Percentiles rank a stretch among this genome's conserved stretches.
Evolutionary conservation across 2,329 filamentous ascomycete genomes (phyloP).

Genomic region (Monascus ruber): DNA sequence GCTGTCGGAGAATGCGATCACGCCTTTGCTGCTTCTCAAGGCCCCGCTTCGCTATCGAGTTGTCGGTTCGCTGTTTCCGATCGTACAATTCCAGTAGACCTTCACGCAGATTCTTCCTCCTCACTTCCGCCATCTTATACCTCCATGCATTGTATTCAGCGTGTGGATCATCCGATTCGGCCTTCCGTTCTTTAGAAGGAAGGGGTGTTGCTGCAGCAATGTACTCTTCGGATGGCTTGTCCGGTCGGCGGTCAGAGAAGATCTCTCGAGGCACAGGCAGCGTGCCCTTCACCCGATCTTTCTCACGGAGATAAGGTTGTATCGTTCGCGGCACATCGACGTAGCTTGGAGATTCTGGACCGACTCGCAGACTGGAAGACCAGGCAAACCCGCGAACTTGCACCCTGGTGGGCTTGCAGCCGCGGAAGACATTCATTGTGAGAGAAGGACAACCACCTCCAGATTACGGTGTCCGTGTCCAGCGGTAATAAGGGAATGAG

Average conservation of each 20-base stretch:
- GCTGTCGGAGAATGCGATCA: conserved; percentile 45
- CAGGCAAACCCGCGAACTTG: conserved; percentile 31
- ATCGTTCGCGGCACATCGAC: conserved; percentile 67
- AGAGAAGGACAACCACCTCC: not conserved
- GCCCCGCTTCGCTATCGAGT: conserved; percentile 30
- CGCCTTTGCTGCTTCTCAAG: conserved; percentile 39
- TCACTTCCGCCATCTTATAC: conserved; percentile 56
- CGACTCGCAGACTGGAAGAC: conserved; percentile 24
- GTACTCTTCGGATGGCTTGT: conserved; percentile 54
- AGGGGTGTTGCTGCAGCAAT: conserved; percentile 47
- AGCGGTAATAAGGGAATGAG: not conserved
- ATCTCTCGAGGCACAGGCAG: conserved; percentile 74
- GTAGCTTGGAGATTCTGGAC: conserved; percentile 76
- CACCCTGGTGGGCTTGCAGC: conserved; percentile 23
- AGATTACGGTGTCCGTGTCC: not conserved
- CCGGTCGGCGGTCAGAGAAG: conserved; percentile 51
- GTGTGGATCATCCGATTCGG: conserved; percentile 27
- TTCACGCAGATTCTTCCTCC: conserved; percentile 60
- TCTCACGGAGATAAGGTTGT: conserved; percentile 51
- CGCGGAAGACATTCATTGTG: conserved; percentile 28
- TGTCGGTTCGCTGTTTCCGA: conserved; percentile 45
- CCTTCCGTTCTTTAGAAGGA: conserved; percentile 30
- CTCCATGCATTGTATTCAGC: conserved; percentile 54
- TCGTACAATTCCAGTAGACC: conserved; percentile 59
- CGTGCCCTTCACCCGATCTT: conserved; percentile 55